These are phyloP conservation scores for Ceratobasidium sp. DNA, from an alignment of 1,284 basidiomycete genomes.

Conservation along the genomic window DNA sequence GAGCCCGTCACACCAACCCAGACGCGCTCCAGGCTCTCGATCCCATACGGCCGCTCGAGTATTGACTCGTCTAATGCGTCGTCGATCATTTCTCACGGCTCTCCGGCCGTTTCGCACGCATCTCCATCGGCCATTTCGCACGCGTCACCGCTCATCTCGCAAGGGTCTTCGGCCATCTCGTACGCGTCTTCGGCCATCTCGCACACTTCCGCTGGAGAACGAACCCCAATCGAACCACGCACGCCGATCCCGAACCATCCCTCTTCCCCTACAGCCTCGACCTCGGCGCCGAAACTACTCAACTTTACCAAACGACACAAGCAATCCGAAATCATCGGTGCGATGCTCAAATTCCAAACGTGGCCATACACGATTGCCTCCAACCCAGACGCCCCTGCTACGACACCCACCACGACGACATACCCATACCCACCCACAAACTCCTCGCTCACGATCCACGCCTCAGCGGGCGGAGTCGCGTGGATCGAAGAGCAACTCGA, in stretches of 20 bases:
- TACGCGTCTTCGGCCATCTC: no score
- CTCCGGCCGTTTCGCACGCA: conserved; percentile 20
- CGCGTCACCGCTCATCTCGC: neutral
- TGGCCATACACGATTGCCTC: conserved; percentile 44
- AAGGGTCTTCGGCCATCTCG: no score
- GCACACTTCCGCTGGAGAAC: conserved; percentile 16
- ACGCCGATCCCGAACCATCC: neutral
- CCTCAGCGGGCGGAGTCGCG: conserved; percentile 21
- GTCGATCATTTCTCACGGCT: neutral
- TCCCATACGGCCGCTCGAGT: neutral
- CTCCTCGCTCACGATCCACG: neutral
- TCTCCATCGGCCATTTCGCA: neutral
- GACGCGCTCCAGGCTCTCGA: conserved; percentile 39
- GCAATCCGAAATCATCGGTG: conserved; percentile 61
- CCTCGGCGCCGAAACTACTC: conserved; percentile 45
- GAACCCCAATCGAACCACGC: neutral
- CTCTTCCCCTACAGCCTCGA: neutral
- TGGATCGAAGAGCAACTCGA: conserved; percentile 34
- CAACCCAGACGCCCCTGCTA: neutral
- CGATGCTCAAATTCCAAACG: conserved; percentile 62
- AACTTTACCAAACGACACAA: conserved; percentile 65
- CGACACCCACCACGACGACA: neutral
- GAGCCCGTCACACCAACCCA: conserved; percentile 34
- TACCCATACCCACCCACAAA: conserved; percentile 7
- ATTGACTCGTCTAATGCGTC: conserved; percentile 4